Percentiles rank a stretch among this genome's conserved stretches.
These are phyloP conservation scores for Panicum miliaceum DNA, from an alignment of 176 grass and related monocot genomes.

Conservation along the genomic window DNA sequence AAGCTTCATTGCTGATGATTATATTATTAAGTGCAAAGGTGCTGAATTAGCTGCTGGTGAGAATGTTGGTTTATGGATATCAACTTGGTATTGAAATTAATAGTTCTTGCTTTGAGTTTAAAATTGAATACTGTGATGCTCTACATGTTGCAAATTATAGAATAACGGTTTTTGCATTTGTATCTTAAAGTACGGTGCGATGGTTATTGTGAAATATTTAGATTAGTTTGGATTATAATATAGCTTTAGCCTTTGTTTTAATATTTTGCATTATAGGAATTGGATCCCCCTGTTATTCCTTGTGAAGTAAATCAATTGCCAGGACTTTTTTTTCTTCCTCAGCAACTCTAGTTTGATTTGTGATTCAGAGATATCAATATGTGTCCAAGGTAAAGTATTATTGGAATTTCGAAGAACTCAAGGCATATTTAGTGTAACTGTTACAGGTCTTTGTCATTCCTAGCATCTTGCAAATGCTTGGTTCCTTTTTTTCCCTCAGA, in stretches of 20 bases:
- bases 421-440: neutral
- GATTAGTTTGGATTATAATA: neutral
- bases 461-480: neutral
- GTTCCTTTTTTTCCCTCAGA: neutral
- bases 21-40: neutral
- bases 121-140: neutral
- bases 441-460: neutral
- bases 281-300: neutral
- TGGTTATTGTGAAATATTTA: neutral
- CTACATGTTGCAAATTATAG: neutral
- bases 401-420: neutral
- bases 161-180: neutral
- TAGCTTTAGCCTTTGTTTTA: neutral
- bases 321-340: neutral
- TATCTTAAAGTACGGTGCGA: neutral
- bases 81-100: neutral
- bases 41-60: neutral
- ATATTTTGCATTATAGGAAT: neutral
- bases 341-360: neutral
- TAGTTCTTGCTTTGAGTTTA: neutral
- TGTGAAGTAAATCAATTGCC: neutral
- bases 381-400: neutral
- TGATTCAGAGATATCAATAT: neutral
- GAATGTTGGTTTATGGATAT: neutral
- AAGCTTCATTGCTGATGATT: slow-evolving; percentile 25